These are phyloP conservation scores for Pseudogymnoascus sp. DNA, from an alignment of 2,329 filamentous ascomycete species.

Conservation along the genomic window DNA sequence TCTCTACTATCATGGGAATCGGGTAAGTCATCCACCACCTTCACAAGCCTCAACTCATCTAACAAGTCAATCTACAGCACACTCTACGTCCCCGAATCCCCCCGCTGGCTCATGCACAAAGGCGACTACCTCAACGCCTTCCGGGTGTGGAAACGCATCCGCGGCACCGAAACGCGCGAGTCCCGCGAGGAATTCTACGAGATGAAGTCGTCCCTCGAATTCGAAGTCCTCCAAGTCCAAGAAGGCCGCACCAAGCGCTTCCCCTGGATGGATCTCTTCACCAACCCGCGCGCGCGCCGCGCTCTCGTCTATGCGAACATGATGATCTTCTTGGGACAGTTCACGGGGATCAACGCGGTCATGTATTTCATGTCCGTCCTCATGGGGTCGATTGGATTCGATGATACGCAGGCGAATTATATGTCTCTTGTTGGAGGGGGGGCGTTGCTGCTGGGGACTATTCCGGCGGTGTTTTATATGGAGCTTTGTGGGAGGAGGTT, in stretches of 20 bases:
- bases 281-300: conserved; percentile 57
- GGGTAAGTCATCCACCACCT: neutral
- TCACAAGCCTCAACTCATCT: neutral
- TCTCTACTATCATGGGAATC: conserved; percentile 54
- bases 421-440: conserved; percentile 70
- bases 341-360: conserved; percentile 63
- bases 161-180: conserved; percentile 49
- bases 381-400: conserved; percentile 62
- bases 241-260: conserved; percentile 47
- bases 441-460: conserved; percentile 58
- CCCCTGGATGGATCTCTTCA: conserved; percentile 69
- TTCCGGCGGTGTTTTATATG: conserved; percentile 64
- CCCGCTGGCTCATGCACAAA: conserved; percentile 65
- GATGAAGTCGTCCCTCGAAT: conserved; percentile 57
- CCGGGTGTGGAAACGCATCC: conserved; percentile 66
- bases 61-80: conserved; percentile 34
- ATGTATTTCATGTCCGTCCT: conserved; percentile 67
- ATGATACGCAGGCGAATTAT: conserved; percentile 55
- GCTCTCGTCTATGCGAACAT: conserved; percentile 61
- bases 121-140: conserved; percentile 51
- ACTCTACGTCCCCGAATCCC: conserved; percentile 64
- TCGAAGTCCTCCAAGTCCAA: conserved; percentile 48
- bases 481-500: conserved; percentile 65
- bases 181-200: conserved; percentile 63
- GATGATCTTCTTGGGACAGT: conserved; percentile 63